Conservation (phyloP, 345 rosid species). For the Acer yangbiense region DNA sequence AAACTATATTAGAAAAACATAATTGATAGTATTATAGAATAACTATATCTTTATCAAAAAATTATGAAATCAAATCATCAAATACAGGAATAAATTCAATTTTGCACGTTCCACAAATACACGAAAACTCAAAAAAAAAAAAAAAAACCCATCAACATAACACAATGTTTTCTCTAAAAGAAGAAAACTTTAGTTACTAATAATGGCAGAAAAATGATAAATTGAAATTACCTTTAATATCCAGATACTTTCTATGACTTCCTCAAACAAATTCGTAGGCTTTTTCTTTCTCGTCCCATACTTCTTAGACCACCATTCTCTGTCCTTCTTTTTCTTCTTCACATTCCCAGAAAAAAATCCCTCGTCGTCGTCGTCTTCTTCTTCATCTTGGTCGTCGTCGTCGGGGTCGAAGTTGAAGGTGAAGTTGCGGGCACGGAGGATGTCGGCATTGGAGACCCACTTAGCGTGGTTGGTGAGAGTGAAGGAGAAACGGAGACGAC, state of each 20-base stretch:
- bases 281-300: slow-evolving; percentile 17
- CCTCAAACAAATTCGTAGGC: slow-evolving; percentile 31
- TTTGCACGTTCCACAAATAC: background rate
- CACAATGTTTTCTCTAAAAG: background rate
- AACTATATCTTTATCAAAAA: background rate
- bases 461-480: slow-evolving; percentile 8
- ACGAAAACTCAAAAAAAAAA: background rate
- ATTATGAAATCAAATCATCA: background rate
- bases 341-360: slow-evolving; percentile 13
- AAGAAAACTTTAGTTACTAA: background rate
- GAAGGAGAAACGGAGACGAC: slow-evolving; percentile 8
- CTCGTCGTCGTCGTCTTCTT: slow-evolving; percentile 10
- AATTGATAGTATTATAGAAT: no score
- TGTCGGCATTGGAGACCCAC: slow-evolving; percentile 39
- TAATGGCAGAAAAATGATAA: background rate
- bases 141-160: background rate
- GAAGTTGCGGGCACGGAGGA: slow-evolving; percentile 19
- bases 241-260: slow-evolving; percentile 45
- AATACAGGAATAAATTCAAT: background rate
- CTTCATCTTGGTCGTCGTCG: background rate
- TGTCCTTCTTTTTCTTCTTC: slow-evolving; percentile 19
- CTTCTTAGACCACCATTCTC: slow-evolving; percentile 37
- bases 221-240: slow-evolving; percentile 39
- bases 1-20: no score
- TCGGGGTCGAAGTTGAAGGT: slow-evolving; percentile 16